These are phyloP conservation scores for Ploettnerulaceae sp. DNA, from an alignment of 2,329 filamentous ascomycete species.

Conservation along the genomic window DNA sequence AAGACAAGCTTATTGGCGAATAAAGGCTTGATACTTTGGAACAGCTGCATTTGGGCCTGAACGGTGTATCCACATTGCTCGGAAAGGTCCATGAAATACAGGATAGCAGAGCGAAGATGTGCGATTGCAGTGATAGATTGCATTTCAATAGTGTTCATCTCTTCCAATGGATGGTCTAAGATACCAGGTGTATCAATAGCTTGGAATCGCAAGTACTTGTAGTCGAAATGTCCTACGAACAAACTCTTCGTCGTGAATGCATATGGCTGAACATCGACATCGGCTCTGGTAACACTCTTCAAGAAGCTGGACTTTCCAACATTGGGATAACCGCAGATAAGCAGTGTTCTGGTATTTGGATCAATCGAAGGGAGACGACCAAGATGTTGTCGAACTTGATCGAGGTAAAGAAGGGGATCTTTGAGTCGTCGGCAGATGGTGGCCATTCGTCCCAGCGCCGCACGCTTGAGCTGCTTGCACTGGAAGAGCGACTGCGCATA, in stretches of 20 bases:
- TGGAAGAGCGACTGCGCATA: slow-evolving; percentile 97
- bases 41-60: slow-evolving; percentile 86
- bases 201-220: slow-evolving; percentile 86
- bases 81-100: slow-evolving; percentile 97
- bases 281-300: slow-evolving; percentile 84
- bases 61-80: slow-evolving; percentile 97
- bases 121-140: slow-evolving; percentile 97
- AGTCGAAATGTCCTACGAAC: slow-evolving; percentile 97
- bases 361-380: slow-evolving; percentile 98
- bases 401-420: slow-evolving; percentile 90
- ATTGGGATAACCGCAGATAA: slow-evolving; percentile 97
- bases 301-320: slow-evolving; percentile 97
- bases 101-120: slow-evolving; percentile 87
- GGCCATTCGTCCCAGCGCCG: slow-evolving; percentile 95
- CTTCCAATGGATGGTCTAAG: slow-evolving; percentile 91
- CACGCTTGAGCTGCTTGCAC: slow-evolving; percentile 97
- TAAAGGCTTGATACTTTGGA: slow-evolving; percentile 92
- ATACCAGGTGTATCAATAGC: slow-evolving; percentile 99
- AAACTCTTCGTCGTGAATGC: slow-evolving; percentile 97
- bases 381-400: slow-evolving; percentile 94
- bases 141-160: slow-evolving; percentile 99
- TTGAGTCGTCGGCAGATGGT: slow-evolving; percentile 93
- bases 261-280: slow-evolving; percentile 96
- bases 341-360: slow-evolving; percentile 89
- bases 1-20: slow-evolving; percentile 98